Evolutionary conservation across 2,329 filamentous ascomycete species (phyloP).

Genomic region (Scytalidium lignicola): DNA sequence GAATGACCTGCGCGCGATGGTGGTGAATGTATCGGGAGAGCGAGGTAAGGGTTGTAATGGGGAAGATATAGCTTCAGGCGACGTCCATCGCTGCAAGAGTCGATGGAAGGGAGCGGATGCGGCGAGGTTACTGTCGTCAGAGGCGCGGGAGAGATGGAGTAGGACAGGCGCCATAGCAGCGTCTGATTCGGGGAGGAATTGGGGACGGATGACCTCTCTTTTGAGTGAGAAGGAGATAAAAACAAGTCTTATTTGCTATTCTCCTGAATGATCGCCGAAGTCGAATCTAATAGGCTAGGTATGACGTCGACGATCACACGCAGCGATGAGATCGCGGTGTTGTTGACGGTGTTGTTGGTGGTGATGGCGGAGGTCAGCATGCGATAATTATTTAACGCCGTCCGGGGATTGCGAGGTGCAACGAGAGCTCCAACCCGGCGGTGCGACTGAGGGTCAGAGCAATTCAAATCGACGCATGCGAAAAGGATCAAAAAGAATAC

Average conservation of each 20-base stretch:
- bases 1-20: not conserved
- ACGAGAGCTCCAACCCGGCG: not conserved
- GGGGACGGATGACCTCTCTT: not conserved
- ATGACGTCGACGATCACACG: not conserved
- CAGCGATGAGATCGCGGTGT: not conserved
- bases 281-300: not conserved
- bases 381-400: not conserved
- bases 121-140: slow-evolving; percentile 34
- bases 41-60: not conserved
- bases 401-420: not conserved
- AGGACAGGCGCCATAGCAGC: not conserved
- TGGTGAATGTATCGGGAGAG: not conserved
- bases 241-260: not conserved
- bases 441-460: not conserved
- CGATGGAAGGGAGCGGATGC: too few species aligned
- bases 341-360: not conserved
- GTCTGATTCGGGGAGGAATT: not conserved
- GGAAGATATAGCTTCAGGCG: not conserved
- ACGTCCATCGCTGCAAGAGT: not conserved
- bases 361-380: not conserved
- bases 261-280: not conserved
- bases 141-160: slow-evolving; percentile 18
- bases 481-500: not conserved
- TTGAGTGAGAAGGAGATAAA: not conserved
- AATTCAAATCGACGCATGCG: not conserved